Base-by-base conservation (phyloP, 2,329 filamentous ascomycete species). In the Clarireedia homoeocarpa region DNA sequence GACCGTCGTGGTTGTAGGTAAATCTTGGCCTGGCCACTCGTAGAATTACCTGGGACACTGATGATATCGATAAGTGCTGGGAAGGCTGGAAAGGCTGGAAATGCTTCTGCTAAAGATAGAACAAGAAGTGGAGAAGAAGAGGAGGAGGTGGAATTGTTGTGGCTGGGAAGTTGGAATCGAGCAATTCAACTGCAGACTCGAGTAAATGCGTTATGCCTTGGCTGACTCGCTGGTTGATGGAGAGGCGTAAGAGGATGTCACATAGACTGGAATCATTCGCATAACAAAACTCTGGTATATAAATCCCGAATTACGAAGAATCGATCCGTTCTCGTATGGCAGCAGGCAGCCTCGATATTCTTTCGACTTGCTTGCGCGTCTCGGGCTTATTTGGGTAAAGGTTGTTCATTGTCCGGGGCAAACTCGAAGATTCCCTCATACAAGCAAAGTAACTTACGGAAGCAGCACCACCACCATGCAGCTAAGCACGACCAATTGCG, bases 11-110 rank as follows among this genome's bases (percentile, higher is more conserved):
- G 39, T 42, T 20, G 39, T 4, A 42, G 30, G 30, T 34, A 34
- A 34, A 34, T 34, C 10, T 12, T 34, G 12, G 30, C 12, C 30
- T 34, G 30, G 30, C 30, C 30, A 12, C 9, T 12, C 10, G 30
- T 34, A 34, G 30, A 34, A 34, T 34, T 34, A 34, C 30, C 9
- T 12, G 10, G 1, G 17, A 46, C 12, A 23, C n/a, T 46, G 30
- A 14, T 34, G 40, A 9, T 54, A 45, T 50, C 38, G 52, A 50
- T 50, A 55, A 55, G 53, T 55, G n/a, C 17, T 38, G 49, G 10
- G 20, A 34, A 36, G 30, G 20, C 39, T 47, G 15, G 20, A 24
- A 17, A 23, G 40, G 30, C 30, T 34, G 30, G 30, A 14, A 39
- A 42, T 42, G 39, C 39, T 42, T n/a, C 39, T 34, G 30, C 39